These are phyloP conservation scores for Xylaria sp. DNA, from an alignment of 2,329 filamentous ascomycete species.

Conservation along the genomic window DNA sequence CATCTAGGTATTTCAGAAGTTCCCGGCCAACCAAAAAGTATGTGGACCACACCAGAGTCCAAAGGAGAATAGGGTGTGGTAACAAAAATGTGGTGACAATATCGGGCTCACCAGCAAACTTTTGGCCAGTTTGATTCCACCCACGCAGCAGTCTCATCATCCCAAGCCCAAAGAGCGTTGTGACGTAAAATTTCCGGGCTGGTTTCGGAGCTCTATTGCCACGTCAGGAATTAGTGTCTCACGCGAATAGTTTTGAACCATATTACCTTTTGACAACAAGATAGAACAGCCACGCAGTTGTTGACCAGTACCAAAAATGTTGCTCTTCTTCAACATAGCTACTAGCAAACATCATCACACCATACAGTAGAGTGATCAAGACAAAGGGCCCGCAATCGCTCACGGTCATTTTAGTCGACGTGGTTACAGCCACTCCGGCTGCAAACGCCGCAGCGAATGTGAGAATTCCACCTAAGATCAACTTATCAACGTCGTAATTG, in stretches of 20 bases:
- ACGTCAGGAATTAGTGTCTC: constrained; percentile 5
- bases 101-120: constrained; percentile 89
- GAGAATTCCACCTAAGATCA: constrained; percentile 52
- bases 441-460: constrained; percentile 46
- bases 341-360: constrained; percentile 94
- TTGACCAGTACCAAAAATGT: constrained; percentile 96
- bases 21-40: constrained; percentile 67
- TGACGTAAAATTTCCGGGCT: constrained; percentile 38
- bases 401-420: constrained; percentile 41
- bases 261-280: constrained; percentile 54
- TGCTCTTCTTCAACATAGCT: constrained; percentile 99
- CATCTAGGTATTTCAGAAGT: constrained; percentile 50
- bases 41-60: constrained; percentile 71
- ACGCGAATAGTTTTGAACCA: neutral
- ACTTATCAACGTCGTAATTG: constrained; percentile 78
- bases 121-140: constrained; percentile 98
- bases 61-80: constrained; percentile 70
- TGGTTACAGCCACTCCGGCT: constrained; percentile 31
- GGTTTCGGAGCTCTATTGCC: constrained; percentile 28
- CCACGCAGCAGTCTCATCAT: constrained; percentile 71
- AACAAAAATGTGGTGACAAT: constrained; percentile 76
- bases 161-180: constrained; percentile 57
- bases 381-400: constrained; percentile 51
- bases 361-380: constrained; percentile 67
- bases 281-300: constrained; percentile 70